Base-by-base conservation (phyloP, 75 land plant genomes). In the Picea glauca region DNA sequence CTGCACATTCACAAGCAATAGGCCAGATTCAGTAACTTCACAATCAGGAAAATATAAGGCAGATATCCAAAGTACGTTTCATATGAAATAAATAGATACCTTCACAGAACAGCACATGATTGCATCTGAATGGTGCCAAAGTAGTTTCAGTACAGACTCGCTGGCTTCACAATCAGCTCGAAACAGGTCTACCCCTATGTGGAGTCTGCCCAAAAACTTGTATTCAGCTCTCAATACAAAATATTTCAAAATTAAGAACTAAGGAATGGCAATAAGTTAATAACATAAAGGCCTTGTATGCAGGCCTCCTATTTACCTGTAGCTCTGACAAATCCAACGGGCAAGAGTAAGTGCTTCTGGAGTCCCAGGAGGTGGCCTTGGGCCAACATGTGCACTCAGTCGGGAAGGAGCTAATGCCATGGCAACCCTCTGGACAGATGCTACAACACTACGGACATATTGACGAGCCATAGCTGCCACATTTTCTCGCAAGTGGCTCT, bases 271-370 rank as follows among this genome's bases (percentile, higher is more conserved):
- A 75, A 20, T 14, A 40, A 6, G 50, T 33, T 5, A 57, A 74
- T 43, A 46, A 31, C 8, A 31, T 1, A 56, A 7, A 17, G 12
- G 6, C 46, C 21, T 59, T 59, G 65, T 15, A 57, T 13, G 14
- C 66, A 76, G 15, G 35, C 17, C 30, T 4, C 14, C 62, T 78
- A 50, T 50, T 38, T 88, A 84, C 99, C 89, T 88, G 79, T 96
- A 96, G 78, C 99, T 94, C 62, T 89, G 86, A 74, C 97, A 89
- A 43, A 96, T 94, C 89, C 90, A 89, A 18, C 87, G 90, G 18
- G 94, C 89, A 43, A 96, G 89, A 21, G 90, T 87, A n/a, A 87
- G 75, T 57, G 96, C 98, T 81, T 96, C 99, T 20, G 97, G 93
- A 68, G 91, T 81, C 5, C 89, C 93, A 21, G 90, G 93, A 30